Percentiles rank a stretch among this genome's conserved stretches.
These are phyloP conservation scores for Eimeria acervulina DNA, from an alignment of 169 alveolate species.

Conservation along the genomic window DNA sequence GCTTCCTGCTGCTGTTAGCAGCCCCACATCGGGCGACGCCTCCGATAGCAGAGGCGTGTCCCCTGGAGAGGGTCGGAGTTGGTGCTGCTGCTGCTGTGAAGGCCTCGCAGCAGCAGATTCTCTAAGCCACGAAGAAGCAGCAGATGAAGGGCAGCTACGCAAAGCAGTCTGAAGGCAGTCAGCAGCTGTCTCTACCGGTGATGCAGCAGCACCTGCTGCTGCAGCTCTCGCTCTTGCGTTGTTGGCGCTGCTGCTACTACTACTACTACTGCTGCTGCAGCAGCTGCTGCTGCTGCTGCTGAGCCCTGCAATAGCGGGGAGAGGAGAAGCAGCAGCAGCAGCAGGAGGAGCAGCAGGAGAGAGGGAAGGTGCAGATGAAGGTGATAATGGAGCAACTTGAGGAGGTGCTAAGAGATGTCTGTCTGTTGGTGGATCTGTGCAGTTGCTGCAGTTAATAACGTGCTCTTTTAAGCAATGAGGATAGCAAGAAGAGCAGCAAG, in stretches of 20 bases:
- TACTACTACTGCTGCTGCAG: background rate
- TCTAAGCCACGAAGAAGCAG: background rate
- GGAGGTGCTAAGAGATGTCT: background rate
- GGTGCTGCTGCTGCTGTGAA: slow-evolving; percentile 44
- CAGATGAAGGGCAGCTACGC: background rate
- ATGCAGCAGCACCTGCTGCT: background rate
- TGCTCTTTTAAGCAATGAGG: slow-evolving; percentile 74
- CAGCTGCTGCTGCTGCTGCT: slow-evolving; percentile 1
- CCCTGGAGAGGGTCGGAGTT: slow-evolving; percentile 21
- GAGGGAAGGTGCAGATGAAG: too few species aligned
- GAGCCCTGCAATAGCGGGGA: background rate
- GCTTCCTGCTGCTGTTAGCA: background rate
- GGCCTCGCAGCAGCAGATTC: slow-evolving; percentile 1
- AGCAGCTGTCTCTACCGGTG: background rate
- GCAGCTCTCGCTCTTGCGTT: background rate
- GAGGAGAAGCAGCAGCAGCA: background rate
- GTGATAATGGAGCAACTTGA: background rate
- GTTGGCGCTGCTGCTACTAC: background rate
- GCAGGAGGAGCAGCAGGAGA: background rate
- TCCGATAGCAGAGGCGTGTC: slow-evolving; percentile 54
- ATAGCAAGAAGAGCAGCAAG: slow-evolving; percentile 66
- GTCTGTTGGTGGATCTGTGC: slow-evolving; percentile 71
- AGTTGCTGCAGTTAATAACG: slow-evolving; percentile 32
- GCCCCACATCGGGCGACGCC: slow-evolving; percentile 31
- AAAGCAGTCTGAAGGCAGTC: too few species aligned